These are phyloP conservation scores for Metarhizium guizhouense DNA, from an alignment of 2,329 filamentous ascomycete genomes.

Conservation along the genomic window DNA sequence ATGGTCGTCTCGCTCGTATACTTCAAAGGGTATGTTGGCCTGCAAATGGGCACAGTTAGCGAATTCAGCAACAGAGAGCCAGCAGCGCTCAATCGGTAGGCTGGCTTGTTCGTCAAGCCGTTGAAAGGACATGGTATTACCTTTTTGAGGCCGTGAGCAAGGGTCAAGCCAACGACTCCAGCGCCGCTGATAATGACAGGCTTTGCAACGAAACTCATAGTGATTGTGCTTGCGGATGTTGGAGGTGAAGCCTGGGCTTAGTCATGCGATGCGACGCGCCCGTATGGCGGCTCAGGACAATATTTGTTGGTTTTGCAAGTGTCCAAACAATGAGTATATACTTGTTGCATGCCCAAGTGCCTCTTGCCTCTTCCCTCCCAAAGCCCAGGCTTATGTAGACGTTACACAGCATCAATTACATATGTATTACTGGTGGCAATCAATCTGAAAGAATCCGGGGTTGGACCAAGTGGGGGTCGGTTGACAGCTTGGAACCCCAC, in stretches of 20 bases:
- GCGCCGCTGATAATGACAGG: slow-evolving; percentile 28
- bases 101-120: not conserved
- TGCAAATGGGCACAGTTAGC: slow-evolving; percentile 3
- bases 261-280: too few relatives aligned
- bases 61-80: not conserved
- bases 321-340: too few relatives aligned
- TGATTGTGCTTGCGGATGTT: not conserved
- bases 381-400: not conserved
- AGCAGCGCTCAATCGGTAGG: not conserved
- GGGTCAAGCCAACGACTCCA: slow-evolving; percentile 26
- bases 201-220: slow-evolving; percentile 8
- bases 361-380: not conserved
- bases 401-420: not conserved
- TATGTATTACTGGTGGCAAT: not conserved
- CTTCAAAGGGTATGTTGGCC: slow-evolving; percentile 21
- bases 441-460: not conserved
- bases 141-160: slow-evolving; percentile 28
- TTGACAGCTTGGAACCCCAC: not conserved
- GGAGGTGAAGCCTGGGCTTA: not conserved
- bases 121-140: slow-evolving; percentile 8
- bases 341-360: not conserved
- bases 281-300: too few relatives aligned
- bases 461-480: not conserved
- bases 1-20: slow-evolving; percentile 22
- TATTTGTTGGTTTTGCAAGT: too few relatives aligned